Conservation (phyloP, 345 rosid species). For the Dipteronia dyeriana region DNA sequence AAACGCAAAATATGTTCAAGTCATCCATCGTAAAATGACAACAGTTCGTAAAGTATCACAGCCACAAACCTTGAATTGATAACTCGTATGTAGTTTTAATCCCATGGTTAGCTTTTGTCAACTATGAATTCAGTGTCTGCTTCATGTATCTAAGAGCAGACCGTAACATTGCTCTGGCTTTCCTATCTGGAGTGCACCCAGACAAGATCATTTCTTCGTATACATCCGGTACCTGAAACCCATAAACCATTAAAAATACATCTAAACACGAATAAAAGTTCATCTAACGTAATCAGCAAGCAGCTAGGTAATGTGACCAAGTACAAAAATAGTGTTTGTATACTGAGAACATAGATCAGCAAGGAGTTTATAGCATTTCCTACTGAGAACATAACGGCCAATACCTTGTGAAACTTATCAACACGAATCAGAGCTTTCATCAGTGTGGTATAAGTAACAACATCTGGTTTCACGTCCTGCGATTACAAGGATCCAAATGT, state of each 20-base stretch:
- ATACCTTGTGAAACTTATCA: slow-evolving; percentile 82
- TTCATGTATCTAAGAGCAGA: slow-evolving; percentile 93
- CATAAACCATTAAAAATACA: not conserved
- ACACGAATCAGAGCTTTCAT: slow-evolving; percentile 94
- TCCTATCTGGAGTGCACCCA: slow-evolving; percentile 88
- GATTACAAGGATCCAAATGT: slow-evolving; percentile 32
- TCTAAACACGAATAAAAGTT: not conserved
- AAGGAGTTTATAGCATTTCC: not conserved
- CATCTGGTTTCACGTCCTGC: slow-evolving; percentile 93
- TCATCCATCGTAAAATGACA: not conserved
- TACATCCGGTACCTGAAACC: slow-evolving; percentile 79
- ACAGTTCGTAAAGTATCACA: not conserved
- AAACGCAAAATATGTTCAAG: not conserved
- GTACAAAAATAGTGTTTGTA: too few relatives aligned
- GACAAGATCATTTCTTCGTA: slow-evolving; percentile 90
- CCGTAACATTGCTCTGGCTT: slow-evolving; percentile 94
- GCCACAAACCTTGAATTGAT: slow-evolving; percentile 23
- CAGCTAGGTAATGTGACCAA: not conserved
- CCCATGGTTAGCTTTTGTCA: slow-evolving; percentile 12
- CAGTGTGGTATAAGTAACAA: slow-evolving; percentile 88
- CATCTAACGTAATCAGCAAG: not conserved
- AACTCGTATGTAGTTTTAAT: not conserved
- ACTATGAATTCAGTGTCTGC: slow-evolving; percentile 53
- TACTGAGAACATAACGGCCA: not conserved
- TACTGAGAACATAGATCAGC: too few relatives aligned